Evolutionary conservation across 78 protist species (phyloP).

Genomic region (Creolimax fragrantissima): DNA sequence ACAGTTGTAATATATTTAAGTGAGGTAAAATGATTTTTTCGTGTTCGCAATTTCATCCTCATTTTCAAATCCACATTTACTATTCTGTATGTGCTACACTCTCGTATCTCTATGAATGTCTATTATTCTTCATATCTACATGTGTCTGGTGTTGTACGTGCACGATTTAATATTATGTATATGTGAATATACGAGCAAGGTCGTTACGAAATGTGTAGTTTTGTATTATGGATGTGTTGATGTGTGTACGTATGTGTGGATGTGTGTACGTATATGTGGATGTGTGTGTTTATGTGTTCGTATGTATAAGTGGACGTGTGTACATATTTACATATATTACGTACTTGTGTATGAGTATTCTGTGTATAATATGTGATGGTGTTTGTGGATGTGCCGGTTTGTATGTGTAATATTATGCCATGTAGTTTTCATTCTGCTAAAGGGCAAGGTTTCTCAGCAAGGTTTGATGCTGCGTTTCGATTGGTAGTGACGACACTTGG

Average conservation of each 20-base stretch:
- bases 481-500: not conserved
- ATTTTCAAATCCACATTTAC: no score
- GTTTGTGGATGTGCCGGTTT: not conserved
- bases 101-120: not conserved
- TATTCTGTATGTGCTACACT: no score
- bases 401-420: not conserved
- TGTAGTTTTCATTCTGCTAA: not conserved
- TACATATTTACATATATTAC: not conserved
- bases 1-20: not conserved
- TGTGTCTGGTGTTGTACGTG: not conserved
- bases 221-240: not conserved
- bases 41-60: no score
- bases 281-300: not conserved
- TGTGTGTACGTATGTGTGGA: not conserved
- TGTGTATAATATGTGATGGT: not conserved
- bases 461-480: not conserved
- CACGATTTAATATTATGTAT: no score
- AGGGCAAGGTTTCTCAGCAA: not conserved
- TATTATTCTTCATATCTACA: not conserved
- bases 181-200: not conserved
- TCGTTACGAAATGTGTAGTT: not conserved
- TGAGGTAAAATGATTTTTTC: no score
- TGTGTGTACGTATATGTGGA: not conserved
- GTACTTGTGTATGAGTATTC: not conserved
- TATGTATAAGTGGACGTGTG: not conserved